phyloP scores from a whole-genome alignment of 2,329 filamentous ascomycete species.

The Pseudonectria buxi region DNA sequence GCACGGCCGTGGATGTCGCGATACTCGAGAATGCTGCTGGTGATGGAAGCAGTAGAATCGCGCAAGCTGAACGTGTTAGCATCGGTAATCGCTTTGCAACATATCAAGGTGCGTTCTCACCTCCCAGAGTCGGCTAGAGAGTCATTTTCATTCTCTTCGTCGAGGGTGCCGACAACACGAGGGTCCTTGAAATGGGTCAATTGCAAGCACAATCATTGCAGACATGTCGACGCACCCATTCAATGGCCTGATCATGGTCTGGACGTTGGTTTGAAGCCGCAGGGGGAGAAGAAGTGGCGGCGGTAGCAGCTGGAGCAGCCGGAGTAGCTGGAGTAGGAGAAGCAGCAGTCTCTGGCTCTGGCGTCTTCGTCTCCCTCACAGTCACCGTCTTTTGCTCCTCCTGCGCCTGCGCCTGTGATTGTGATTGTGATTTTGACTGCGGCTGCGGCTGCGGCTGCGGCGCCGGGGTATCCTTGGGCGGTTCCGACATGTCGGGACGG shows the following conservation, averaged over 20 bases:
- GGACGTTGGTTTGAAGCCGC: no score
- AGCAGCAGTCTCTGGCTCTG: no score
- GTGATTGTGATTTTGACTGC: no score
- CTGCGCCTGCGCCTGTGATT: not conserved
- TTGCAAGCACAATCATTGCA: no score
- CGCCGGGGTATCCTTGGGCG: not conserved
- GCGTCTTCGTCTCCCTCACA: not conserved
- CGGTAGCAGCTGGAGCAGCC: no score
- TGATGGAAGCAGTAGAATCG: slow-evolving; percentile 9
- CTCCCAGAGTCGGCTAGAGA: slow-evolving; percentile 2
- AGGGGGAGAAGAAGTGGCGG: no score
- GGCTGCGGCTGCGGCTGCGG: not conserved
- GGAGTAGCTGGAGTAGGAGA: no score
- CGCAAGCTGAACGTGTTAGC: slow-evolving; percentile 1
- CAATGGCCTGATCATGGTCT: not conserved
- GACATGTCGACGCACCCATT: not conserved
- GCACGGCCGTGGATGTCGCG: slow-evolving; percentile 21
- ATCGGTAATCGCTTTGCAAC: not conserved
- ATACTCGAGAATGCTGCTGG: slow-evolving; percentile 19
- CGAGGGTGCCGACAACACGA: slow-evolving; percentile 6
- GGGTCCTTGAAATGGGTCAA: slow-evolving; percentile 4
- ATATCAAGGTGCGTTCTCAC: not conserved
- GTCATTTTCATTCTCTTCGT: slow-evolving; percentile 2
- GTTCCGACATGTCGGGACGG: no score
- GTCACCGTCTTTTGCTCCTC: not conserved